phyloP scores from a whole-genome alignment of 129 eudicot genomes.

The Flaveria ramosissima region DNA sequence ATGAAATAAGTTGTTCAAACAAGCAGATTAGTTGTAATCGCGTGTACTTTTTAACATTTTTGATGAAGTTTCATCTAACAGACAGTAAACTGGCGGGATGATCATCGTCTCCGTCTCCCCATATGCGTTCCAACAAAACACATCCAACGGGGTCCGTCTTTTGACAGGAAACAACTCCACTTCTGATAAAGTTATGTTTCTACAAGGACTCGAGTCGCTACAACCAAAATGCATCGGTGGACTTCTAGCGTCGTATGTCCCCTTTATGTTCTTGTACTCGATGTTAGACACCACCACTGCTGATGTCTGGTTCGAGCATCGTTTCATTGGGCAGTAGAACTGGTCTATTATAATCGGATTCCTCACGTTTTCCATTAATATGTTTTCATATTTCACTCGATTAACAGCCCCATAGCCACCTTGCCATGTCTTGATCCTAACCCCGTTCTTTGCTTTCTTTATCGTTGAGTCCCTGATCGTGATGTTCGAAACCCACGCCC shows the following conservation, averaged over 20 bases:
- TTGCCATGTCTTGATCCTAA: conserved; percentile 74
- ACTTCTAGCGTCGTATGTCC: conserved; percentile 49
- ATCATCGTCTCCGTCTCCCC: conserved; percentile 46
- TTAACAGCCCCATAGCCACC: conserved; percentile 63
- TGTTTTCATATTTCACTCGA: conserved; percentile 38
- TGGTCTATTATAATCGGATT: conserved; percentile 72
- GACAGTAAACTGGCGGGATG: conserved; percentile 55
- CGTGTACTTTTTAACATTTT: neutral
- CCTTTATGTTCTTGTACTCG: conserved; percentile 43
- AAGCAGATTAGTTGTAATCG: too few relatives aligned
- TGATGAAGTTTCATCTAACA: conserved; percentile 39
- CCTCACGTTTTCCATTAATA: conserved; percentile 54
- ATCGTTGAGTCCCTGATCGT: conserved; percentile 51
- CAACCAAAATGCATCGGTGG: conserved; percentile 65
- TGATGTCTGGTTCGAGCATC: conserved; percentile 50
- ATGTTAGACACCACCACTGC: conserved; percentile 41
- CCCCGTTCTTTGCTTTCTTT: conserved; percentile 53
- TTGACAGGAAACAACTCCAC: conserved; percentile 53
- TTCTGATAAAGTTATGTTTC: conserved; percentile 47
- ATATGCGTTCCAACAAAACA: conserved; percentile 61
- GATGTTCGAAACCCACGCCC: conserved; percentile 63
- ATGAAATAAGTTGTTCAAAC: neutral
- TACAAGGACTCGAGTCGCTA: conserved; percentile 60
- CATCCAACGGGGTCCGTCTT: conserved; percentile 43
- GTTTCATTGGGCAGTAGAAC: conserved; percentile 44